A percentile compares a stretch with the other conserved stretches of the same genome.
Evolutionary conservation across 1,284 basidiomycete species (phyloP).

Genomic region (Apiotrichum laibachii): DNA sequence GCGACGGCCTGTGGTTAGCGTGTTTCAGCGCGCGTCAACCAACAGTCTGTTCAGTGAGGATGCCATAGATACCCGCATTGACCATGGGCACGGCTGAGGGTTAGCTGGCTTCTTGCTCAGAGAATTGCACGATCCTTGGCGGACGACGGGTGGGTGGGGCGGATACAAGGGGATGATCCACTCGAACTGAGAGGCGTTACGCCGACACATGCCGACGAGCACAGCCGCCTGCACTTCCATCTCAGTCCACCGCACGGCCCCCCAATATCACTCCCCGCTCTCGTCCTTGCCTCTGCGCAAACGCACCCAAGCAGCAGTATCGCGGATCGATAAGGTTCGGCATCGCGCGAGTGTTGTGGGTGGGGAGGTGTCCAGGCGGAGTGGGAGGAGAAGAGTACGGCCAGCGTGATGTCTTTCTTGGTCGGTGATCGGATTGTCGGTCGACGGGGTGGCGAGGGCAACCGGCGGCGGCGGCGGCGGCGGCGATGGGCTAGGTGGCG

Average conservation of each 20-base stretch:
- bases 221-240: no score
- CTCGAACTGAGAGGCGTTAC: no score
- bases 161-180: not conserved
- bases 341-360: slow-evolving; percentile 2
- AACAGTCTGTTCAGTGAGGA: slow-evolving; percentile 69
- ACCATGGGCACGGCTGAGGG: slow-evolving; percentile 69
- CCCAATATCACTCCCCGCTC: not conserved
- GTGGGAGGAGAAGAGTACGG: not conserved
- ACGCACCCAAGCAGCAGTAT: slow-evolving; percentile 50
- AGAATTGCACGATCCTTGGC: not conserved
- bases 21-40: slow-evolving; percentile 12
- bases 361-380: not conserved
- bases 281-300: not conserved
- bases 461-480: not conserved
- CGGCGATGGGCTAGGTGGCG: not conserved
- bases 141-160: not conserved
- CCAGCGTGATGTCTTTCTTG: not conserved
- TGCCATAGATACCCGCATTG: slow-evolving; percentile 81
- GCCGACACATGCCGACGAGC: no score
- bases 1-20: slow-evolving; percentile 54
- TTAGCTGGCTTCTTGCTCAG: not conserved
- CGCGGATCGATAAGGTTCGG: slow-evolving; percentile 38
- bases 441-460: no score
- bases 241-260: no score
- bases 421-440: no score